These are phyloP conservation scores for Rhizophagus clarus DNA, from an alignment of 192 early-diverging fungal genomes.

Conservation along the genomic window DNA sequence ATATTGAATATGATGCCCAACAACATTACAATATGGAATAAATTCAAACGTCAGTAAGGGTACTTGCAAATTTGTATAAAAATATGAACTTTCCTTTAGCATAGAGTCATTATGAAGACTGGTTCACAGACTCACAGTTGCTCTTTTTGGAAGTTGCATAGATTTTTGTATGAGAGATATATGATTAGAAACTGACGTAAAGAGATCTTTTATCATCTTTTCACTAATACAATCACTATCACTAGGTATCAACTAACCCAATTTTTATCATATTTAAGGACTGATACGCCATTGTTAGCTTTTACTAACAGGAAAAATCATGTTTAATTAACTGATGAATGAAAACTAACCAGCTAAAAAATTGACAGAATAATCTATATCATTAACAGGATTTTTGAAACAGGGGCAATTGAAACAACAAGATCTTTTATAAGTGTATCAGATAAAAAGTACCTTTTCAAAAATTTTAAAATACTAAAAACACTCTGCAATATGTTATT, in stretches of 20 bases:
- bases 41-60: background rate
- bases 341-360: slow-evolving; percentile 23
- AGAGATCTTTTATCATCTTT: slow-evolving; percentile 14
- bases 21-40: background rate
- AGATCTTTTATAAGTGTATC: slow-evolving; percentile 20
- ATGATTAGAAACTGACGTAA: slow-evolving; percentile 19
- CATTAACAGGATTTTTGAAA: slow-evolving; percentile 6
- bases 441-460: slow-evolving; percentile 22
- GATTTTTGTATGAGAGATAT: slow-evolving; percentile 18
- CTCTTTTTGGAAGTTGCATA: slow-evolving; percentile 25
- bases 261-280: slow-evolving; percentile 25
- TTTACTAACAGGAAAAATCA: slow-evolving; percentile 27
- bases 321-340: background rate
- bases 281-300: slow-evolving; percentile 7
- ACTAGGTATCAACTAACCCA: background rate
- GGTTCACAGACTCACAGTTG: slow-evolving; percentile 15
- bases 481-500: slow-evolving; percentile 15
- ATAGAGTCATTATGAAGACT: slow-evolving; percentile 4
- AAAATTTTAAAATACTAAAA: slow-evolving; percentile 25
- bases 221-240: slow-evolving; percentile 15
- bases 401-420: slow-evolving; percentile 13
- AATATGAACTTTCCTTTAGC: background rate
- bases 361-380: slow-evolving; percentile 23
- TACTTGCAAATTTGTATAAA: background rate
- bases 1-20: slow-evolving; percentile 7